Base-by-base conservation (phyloP, 2,329 filamentous ascomycete species). In the Alternaria sp. region DNA sequence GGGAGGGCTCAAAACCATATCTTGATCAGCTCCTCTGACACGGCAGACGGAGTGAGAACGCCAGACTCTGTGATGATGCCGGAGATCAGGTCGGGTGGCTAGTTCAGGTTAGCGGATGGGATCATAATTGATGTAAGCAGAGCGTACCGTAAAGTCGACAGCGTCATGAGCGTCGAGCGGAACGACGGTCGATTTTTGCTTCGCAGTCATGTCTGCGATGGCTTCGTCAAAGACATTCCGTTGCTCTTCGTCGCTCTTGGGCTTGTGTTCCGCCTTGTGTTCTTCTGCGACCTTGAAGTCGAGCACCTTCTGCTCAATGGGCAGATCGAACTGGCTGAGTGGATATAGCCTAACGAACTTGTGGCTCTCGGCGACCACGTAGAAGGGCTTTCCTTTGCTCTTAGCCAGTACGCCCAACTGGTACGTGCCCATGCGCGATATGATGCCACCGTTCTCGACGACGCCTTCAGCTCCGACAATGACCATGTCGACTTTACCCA, bases 301-400 rank as follows among this genome's bases (percentile, higher is more conserved):
- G 63, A 96, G 85, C 14, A 96, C 87, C 33, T 88, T 86, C 80
- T 97, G 93, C 75, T 91, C 87, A 69, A 97, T 89, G 0, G 92
- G 92, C 62, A 97, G 83, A 75, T 96, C 92, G 63, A 90, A 88
- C 80, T 97, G 93, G 66, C 90, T 89, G 21, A 96, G 83, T 1
- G 95, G 93, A 73, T 94, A 96, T 59, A 96, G 86, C 73, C 94
- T 87, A 49, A 96, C 93, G 77, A 99, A 97, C 82, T 99, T 99
- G 84, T 99, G 96, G 73, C 92, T 96, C 83, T 99, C 96, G 1
- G 92, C 92, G 6, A 96, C 94, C 18, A 97, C 94, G 75, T 96
- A 97, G 71, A 98, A 93, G 0, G 92, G 92, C 66, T 92, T 90
- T 43, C 90, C 88, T 65, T 87, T 86, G 14, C 87, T 87, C 73